These are phyloP conservation scores for Cerioporus squamosus DNA, from an alignment of 1,284 basidiomycete genomes.

Conservation along the genomic window DNA sequence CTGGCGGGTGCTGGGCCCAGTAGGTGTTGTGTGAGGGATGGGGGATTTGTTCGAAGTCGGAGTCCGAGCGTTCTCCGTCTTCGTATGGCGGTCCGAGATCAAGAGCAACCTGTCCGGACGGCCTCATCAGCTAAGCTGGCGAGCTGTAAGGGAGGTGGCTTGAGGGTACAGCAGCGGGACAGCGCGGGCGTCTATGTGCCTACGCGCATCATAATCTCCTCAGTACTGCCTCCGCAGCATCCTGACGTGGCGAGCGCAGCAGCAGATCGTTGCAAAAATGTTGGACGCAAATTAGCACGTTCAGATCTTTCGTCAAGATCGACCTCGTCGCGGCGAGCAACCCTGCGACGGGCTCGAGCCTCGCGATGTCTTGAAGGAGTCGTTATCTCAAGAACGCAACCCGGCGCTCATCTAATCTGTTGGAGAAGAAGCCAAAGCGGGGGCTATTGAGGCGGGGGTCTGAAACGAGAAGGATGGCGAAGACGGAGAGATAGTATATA, in stretches of 20 bases:
- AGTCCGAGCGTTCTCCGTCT: conserved; percentile 45
- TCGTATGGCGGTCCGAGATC: conserved; percentile 64
- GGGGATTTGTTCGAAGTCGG: conserved; percentile 72
- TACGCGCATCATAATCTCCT: conserved; percentile 9
- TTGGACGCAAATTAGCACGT: background rate
- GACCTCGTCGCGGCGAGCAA: too few relatives aligned
- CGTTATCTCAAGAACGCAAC: too few relatives aligned
- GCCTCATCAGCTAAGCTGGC: conserved; percentile 52
- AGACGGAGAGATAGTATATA: conserved; percentile 19
- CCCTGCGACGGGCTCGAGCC: too few relatives aligned
- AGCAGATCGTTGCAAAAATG: background rate
- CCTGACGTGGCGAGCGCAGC: conserved; percentile 25
- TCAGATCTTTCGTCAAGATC: too few relatives aligned
- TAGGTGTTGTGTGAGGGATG: conserved; percentile 51
- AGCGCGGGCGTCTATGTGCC: conserved; percentile 11
- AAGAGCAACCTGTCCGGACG: conserved; percentile 62
- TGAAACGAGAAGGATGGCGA: too few relatives aligned
- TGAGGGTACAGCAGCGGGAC: conserved; percentile 1
- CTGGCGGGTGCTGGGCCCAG: conserved; percentile 35
- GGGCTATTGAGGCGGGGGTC: too few relatives aligned
- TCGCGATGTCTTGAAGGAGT: too few relatives aligned
- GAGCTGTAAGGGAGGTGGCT: conserved; percentile 13
- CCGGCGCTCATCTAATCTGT: too few relatives aligned
- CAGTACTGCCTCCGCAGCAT: conserved; percentile 25
- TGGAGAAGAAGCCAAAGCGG: too few relatives aligned